Evolutionary conservation across 169 alveolate species (phyloP), one percentile per base, ranked within the genome.

Genomic region (Plasmodium knowlesi): DNA sequence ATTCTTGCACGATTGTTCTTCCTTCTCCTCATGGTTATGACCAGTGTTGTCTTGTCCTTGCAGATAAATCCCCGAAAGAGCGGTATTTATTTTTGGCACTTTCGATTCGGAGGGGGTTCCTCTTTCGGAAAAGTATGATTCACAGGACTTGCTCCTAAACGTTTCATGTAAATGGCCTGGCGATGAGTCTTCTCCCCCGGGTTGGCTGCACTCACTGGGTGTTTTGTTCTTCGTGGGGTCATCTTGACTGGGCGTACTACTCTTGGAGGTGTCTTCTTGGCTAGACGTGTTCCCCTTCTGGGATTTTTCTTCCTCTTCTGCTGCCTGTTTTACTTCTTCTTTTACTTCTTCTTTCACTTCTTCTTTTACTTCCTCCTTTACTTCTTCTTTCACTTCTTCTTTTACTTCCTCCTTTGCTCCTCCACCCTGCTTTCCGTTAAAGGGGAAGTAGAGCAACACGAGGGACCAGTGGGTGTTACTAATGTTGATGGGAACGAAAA

Each of bases 401-500:
- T 3, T 3, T 73, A 1, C 19, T 30, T 34, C 19, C 30, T 34
- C 76, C 9, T 6, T 50, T 50, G 61, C 3, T 0, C 14, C 37
- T 39, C 76, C n/a, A n/a, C 6, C 76, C 5, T 19, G 76, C 9
- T 9, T 25, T 4, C 8, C 61, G 34, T 84, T 89, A 41, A 88
- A 83, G 37, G 96, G 96, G 57, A 92, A 92, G 39, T 93, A 92
- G 19, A 95, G 57, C 10, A 95, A 57, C 14, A 92, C 95, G 53
- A 95, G 81, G 6, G 96, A 95, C 96, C 96, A 95, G 84, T 95
- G 96, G 4, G 92, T 92, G 14, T 88, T 93, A 14, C 71, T 61
- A 14, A 92, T 84, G 43, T 95, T 95, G 32, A 95, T 88, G 25
- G 96, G 96, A 57, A 95, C 72, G 54, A 95, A 95, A 2, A 95